Conservation (phyloP, 345 rosid species). For the Eucalyptus fibrosa region DNA sequence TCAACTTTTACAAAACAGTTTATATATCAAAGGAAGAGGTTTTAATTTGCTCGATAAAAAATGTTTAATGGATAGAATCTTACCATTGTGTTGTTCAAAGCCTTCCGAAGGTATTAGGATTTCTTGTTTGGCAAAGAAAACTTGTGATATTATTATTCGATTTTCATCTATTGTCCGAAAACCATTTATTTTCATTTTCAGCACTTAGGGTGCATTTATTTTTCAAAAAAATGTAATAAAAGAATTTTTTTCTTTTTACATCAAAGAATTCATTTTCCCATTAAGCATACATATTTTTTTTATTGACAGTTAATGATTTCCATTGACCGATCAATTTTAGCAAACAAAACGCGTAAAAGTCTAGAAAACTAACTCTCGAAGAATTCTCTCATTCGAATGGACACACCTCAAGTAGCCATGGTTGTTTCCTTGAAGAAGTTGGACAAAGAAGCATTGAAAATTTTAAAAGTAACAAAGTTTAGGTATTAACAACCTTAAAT, state of each 20-base stretch:
- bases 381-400: not conserved
- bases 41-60: not conserved
- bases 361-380: rapidly evolving
- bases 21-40: not conserved
- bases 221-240: not conserved
- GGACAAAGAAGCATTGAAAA: not conserved
- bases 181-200: too few relatives aligned
- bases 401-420: not conserved
- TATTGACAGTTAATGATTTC: not conserved
- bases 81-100: not conserved
- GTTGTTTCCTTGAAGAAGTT: not conserved
- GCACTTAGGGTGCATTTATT: not conserved
- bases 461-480: not conserved
- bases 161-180: not conserved
- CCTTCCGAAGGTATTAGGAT: not conserved
- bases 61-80: not conserved
- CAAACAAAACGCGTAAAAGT: not conserved
- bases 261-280: not conserved
- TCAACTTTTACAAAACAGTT: not conserved
- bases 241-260: not conserved
- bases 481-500: not conserved
- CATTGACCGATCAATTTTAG: not conserved
- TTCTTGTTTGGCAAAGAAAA: not conserved
- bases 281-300: too few relatives aligned
- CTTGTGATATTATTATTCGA: not conserved